A percentile compares a stretch with the other conserved stretches of the same genome.
Evolutionary conservation across 176 grass and related monocot species (phyloP).

Genomic region (Alopecurus myosuroides): DNA sequence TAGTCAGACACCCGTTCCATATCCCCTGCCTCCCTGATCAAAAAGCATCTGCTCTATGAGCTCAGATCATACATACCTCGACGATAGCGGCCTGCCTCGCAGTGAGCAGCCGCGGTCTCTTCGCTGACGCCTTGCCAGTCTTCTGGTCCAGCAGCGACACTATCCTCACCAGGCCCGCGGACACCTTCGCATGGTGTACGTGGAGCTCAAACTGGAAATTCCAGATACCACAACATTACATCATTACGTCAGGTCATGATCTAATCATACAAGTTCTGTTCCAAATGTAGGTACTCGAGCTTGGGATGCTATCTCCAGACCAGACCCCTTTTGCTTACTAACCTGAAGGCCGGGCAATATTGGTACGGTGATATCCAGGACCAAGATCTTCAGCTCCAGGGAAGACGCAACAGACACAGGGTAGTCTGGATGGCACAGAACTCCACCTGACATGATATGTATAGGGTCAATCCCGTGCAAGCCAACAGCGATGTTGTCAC

Average conservation of each 20-base stretch:
- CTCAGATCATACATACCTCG: conserved; percentile 20
- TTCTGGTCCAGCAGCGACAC: conserved; percentile 65
- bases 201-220: conserved; percentile 76
- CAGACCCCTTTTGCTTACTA: neutral
- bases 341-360: conserved; percentile 75
- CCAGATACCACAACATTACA: neutral
- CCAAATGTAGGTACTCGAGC: neutral
- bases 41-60: no score
- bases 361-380: conserved; percentile 64
- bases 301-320: neutral
- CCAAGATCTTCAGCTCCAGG: conserved; percentile 78
- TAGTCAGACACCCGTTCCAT: no score
- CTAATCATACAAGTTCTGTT: neutral
- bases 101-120: conserved; percentile 49
- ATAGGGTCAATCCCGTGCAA: conserved; percentile 61
- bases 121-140: conserved; percentile 54
- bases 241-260: neutral
- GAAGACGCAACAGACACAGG: conserved; percentile 38
- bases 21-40: no score
- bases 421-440: conserved; percentile 69
- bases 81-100: conserved; percentile 62
- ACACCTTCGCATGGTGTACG: conserved; percentile 62
- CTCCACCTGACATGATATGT: conserved; percentile 54
- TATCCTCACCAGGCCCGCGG: conserved; percentile 55
- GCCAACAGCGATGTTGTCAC: conserved; percentile 59